A percentile compares a stretch with the other conserved stretches of the same genome.
Conservation (phyloP, 495 filamentous ascomycete genomes). For the Mytilinidion resinicola region DNA sequence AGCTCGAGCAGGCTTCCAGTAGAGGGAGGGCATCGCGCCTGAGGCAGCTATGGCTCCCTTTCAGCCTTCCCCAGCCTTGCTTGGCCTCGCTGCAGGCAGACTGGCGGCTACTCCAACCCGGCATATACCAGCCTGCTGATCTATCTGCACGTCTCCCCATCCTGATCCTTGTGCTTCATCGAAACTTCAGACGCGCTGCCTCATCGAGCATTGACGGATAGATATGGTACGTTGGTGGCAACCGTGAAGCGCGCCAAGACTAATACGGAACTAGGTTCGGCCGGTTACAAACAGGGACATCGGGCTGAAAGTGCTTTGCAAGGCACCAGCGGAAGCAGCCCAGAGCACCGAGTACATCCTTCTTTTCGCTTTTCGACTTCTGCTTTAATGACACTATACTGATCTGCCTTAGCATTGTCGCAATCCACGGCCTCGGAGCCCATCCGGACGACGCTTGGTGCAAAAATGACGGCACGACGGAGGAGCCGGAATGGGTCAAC, state of each 20-base stretch:
- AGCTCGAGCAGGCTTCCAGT: too few species aligned
- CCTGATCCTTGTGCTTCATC: too few species aligned
- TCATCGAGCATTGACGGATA: too few species aligned
- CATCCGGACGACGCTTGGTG: constrained; percentile 28
- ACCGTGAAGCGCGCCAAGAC: constrained; percentile 5
- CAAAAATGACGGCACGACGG: constrained; percentile 23
- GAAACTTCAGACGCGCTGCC: too few species aligned
- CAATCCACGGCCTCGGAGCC: constrained; percentile 28
- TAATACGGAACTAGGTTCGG: constrained; percentile 9
- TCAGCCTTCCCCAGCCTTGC: too few species aligned
- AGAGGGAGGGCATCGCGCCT: too few species aligned
- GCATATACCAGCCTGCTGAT: too few species aligned
- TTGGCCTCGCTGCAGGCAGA: too few species aligned
- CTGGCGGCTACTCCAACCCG: too few species aligned
- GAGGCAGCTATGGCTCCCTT: too few species aligned
- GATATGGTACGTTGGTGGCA: too few species aligned
- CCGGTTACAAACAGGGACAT: constrained; percentile 15
- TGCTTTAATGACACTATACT: not conserved
- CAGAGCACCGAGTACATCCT: constrained; percentile 14
- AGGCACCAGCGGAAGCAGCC: constrained; percentile 12
- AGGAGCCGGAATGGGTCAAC: constrained; percentile 22
- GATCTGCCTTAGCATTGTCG: constrained; percentile 23
- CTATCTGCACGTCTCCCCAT: too few species aligned
- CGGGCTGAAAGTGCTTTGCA: constrained; percentile 17
- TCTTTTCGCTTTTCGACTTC: not conserved